A percentile compares a stretch with the other conserved stretches of the same genome.
Conservation (phyloP, 164 flowering plant genomes). For the Litsea cubeba region DNA sequence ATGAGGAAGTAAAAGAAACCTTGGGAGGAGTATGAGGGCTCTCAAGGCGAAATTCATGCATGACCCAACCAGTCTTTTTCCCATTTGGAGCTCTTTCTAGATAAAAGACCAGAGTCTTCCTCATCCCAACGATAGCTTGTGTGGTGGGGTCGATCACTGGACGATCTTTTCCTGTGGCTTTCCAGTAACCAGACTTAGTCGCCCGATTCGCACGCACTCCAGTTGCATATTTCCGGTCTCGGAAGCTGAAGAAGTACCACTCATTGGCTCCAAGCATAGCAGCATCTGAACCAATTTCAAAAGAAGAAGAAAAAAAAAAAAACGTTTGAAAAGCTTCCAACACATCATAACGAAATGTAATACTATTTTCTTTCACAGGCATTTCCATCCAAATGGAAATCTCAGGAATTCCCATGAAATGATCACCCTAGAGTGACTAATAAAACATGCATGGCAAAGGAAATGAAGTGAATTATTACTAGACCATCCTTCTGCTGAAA, state of each 20-base stretch:
- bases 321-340: background rate
- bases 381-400: background rate
- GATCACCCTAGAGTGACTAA: background rate
- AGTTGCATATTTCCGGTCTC: constrained; percentile 77
- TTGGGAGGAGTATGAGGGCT: constrained; percentile 62
- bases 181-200: constrained; percentile 77
- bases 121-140: constrained; percentile 56
- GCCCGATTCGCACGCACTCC: constrained; percentile 75
- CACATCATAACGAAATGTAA: background rate
- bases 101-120: constrained; percentile 80
- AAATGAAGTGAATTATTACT: too few species aligned
- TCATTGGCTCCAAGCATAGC: constrained; percentile 75
- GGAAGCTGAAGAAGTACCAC: constrained; percentile 92
- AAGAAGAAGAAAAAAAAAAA: background rate
- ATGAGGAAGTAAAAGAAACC: constrained; percentile 24
- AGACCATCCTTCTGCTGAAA: background rate
- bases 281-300: constrained; percentile 34
- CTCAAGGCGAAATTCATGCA: constrained; percentile 88
- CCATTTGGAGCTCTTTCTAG: constrained; percentile 76
- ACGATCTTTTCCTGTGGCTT: constrained; percentile 86
- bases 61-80: constrained; percentile 79
- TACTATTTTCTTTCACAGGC: background rate
- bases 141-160: constrained; percentile 46
- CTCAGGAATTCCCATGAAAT: background rate
- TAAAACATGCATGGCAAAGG: background rate